phyloP scores from a whole-genome alignment of 345 rosid species.

The Excoecaria agallocha region DNA sequence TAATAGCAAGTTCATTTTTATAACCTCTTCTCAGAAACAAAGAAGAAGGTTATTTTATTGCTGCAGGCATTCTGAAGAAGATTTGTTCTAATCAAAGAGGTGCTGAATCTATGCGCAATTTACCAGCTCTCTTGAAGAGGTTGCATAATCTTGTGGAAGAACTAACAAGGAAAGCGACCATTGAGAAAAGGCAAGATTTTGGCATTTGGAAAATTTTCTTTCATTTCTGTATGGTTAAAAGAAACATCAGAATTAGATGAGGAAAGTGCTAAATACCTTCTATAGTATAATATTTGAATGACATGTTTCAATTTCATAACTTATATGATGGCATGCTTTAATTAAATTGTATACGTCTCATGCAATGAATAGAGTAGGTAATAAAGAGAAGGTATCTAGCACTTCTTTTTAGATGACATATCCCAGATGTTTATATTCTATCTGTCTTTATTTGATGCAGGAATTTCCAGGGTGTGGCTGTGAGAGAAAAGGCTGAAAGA shows the following conservation, averaged over 20 bases:
- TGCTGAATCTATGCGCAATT: conserved; percentile 44
- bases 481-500: conserved; percentile 55
- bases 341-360: too few relatives aligned
- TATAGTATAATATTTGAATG: too few relatives aligned
- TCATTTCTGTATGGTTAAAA: background rate
- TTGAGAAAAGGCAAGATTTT: conserved; percentile 47
- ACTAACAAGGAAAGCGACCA: conserved; percentile 50
- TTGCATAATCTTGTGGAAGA: conserved; percentile 66
- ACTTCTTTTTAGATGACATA: too few relatives aligned
- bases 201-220: background rate
- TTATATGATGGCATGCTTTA: too few relatives aligned
- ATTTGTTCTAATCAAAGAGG: conserved; percentile 56
- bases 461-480: conserved; percentile 36
- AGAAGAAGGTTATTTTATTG: conserved; percentile 80
- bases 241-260: background rate
- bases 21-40: conserved; percentile 61
- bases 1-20: background rate
- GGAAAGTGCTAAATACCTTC: too few relatives aligned
- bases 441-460: conserved; percentile 30
- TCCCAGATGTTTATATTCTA: too few relatives aligned
- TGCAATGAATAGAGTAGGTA: too few relatives aligned
- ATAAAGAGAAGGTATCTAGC: too few relatives aligned
- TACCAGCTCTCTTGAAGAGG: conserved; percentile 61
- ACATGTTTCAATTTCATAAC: too few relatives aligned
- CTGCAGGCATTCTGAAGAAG: conserved; percentile 63